A percentile compares a stretch with the other conserved stretches of the same genome.
phyloP scores from a whole-genome alignment of 805 yeast species.

The Scheffersomyces amazonensis region DNA sequence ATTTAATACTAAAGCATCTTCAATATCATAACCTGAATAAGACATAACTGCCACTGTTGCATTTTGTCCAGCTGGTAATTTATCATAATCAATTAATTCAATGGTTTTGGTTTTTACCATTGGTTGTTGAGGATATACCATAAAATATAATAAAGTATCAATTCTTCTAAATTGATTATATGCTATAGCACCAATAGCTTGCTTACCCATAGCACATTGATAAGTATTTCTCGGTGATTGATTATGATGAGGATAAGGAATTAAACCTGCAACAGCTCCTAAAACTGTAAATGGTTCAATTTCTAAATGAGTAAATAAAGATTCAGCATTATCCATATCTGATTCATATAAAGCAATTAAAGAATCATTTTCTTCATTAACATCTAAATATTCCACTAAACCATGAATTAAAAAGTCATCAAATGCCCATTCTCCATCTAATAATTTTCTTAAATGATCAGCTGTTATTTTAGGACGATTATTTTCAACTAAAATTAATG shows the following conservation, averaged over 20 bases:
- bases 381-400: conserved; percentile 91
- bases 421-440: conserved; percentile 73
- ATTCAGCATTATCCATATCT: conserved; percentile 44
- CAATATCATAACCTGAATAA: conserved; percentile 98
- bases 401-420: conserved; percentile 88
- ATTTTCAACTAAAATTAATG: conserved; percentile 77
- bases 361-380: conserved; percentile 95
- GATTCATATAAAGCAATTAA: conserved; percentile 85
- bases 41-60: conserved; percentile 99
- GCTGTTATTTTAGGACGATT: conserved; percentile 70
- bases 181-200: conserved; percentile 99
- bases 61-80: conserved; percentile 97
- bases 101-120: conserved; percentile 98
- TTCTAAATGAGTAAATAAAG: conserved; percentile 80
- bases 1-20: conserved; percentile 94
- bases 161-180: conserved; percentile 95
- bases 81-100: conserved; percentile 92
- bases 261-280: conserved; percentile 91
- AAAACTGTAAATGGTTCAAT: conserved; percentile 91
- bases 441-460: conserved; percentile 61
- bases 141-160: conserved; percentile 86
- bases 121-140: conserved; percentile 99
- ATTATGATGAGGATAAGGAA: conserved; percentile 91
- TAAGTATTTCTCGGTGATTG: conserved; percentile 91
- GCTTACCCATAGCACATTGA: conserved; percentile 97